Evolutionary conservation across 1,139 yeast genomes (phyloP), one percentile per base, ranked within the genome.

Genomic region (Hansenula lynferdii): DNA sequence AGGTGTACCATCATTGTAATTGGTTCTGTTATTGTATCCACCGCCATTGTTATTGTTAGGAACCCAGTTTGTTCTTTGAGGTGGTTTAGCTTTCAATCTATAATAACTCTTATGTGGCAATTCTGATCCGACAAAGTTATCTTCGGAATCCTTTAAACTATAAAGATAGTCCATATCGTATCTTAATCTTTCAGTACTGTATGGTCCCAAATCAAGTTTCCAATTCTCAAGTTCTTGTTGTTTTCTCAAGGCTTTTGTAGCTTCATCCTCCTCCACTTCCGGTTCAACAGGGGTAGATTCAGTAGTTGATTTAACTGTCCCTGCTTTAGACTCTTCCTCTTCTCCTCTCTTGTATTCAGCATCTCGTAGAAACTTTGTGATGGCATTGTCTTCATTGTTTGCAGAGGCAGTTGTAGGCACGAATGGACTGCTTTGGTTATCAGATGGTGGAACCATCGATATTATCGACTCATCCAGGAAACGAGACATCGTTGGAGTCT

Each of bases 301-400:
- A 8, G 5, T 15, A 6, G 14, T 21, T 5, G 6, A 4, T 23
- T 11, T 6, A 6, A 14, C 3, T 11, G 15, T 3, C 7, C 12
- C 26, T 19, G 10, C 31, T 17, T 38, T 41, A 21, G 42, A 33
- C 37, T 49, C 54, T 32, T 49, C 52, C 26, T 45, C 48, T 26
- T 48, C 51, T 4, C 16, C 41, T 36, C 52, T 48, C 31, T 50
- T 50, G 33, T 30, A 41, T 33, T 52, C 56, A n/a, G 56, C 55
- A 17, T 50, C 47, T 28, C 41, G 49, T 19, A 53, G 36, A 24
- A 53, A 43, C 38, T 45, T 47, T 27, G 51, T 41, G 33, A 53
- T 51, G 31, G 48, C 54, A 34, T 47, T 47, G 19, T 45, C 53
- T 6, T 15, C 30, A 27, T 6, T 17, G n/a, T 24, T 28, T 10